Percentiles rank a stretch among this genome's conserved stretches.
phyloP scores from a whole-genome alignment of 2,329 filamentous ascomycete species.

The Aspergillus puulaauensis region DNA sequence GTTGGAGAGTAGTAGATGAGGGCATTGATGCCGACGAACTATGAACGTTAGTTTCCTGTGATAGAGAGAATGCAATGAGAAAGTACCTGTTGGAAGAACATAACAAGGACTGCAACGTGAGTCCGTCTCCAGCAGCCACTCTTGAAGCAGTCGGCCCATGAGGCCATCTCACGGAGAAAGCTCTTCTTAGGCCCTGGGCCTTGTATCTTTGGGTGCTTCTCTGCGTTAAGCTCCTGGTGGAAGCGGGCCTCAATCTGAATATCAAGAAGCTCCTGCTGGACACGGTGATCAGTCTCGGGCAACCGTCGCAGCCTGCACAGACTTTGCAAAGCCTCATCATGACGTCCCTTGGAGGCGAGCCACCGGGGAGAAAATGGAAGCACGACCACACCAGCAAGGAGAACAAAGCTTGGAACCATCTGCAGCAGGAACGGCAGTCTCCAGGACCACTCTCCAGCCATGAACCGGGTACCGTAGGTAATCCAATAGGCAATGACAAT shows the following conservation, averaged over 20 bases:
- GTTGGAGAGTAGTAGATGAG: constrained; percentile 62
- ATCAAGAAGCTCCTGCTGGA: constrained; percentile 52
- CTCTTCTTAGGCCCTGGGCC: constrained; percentile 32
- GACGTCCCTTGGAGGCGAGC: constrained; percentile 48
- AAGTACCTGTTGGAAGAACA: constrained; percentile 57
- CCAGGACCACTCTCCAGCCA: constrained; percentile 48
- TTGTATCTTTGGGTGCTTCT: constrained; percentile 40
- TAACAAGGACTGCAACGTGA: constrained; percentile 52
- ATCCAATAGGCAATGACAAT: constrained; percentile 45
- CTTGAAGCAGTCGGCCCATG: constrained; percentile 53
- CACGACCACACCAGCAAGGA: constrained; percentile 40
- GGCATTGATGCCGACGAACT: constrained; percentile 55
- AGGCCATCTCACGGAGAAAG: constrained; percentile 49
- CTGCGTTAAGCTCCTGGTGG: constrained; percentile 46
- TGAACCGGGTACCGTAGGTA: constrained; percentile 45
- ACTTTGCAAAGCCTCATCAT: constrained; percentile 51
- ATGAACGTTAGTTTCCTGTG: background rate
- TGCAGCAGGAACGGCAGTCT: constrained; percentile 51
- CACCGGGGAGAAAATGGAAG: constrained; percentile 59
- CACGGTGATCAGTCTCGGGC: constrained; percentile 48
- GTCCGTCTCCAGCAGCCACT: constrained; percentile 52
- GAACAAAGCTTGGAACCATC: constrained; percentile 41
- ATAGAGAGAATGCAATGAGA: background rate
- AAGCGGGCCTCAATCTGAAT: constrained; percentile 56
- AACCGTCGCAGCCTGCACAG: constrained; percentile 52